Conservation (phyloP, 208 protist species). For the Leishmania braziliensis region DNA sequence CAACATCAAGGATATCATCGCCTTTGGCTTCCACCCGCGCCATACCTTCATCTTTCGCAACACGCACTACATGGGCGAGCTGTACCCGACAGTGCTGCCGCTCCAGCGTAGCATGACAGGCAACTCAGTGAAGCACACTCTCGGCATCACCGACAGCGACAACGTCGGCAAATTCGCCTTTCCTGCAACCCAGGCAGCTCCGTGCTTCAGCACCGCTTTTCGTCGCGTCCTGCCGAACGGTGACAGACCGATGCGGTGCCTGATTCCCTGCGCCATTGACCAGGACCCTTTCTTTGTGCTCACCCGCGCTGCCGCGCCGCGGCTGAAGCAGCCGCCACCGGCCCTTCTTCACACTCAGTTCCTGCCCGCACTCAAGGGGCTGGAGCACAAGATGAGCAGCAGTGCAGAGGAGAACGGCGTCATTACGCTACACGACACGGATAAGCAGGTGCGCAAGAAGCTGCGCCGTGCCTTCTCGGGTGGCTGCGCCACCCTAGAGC, state of each 20-base stretch:
- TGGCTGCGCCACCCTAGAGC: constrained; percentile 93
- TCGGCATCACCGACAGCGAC: constrained; percentile 92
- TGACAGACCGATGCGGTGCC: constrained; percentile 84
- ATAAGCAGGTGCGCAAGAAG: constrained; percentile 94
- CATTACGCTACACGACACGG: constrained; percentile 97
- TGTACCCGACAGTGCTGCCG: constrained; percentile 95
- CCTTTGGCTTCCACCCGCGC: constrained; percentile 97
- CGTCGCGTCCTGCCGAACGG: constrained; percentile 83
- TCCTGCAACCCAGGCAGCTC: constrained; percentile 97
- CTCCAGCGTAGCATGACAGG: constrained; percentile 94
- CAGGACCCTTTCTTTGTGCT: constrained; percentile 99
- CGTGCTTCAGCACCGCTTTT: constrained; percentile 96
- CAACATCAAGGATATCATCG: constrained; percentile 99
- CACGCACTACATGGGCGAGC: constrained; percentile 95
- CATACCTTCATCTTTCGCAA: constrained; percentile 99
- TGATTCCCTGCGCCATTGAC: constrained; percentile 98
- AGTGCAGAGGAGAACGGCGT: constrained; percentile 85
- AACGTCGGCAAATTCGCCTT: constrained; percentile 97
- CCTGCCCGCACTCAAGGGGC: constrained; percentile 97
- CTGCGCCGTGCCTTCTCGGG: constrained; percentile 98
- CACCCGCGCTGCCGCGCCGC: constrained; percentile 94
- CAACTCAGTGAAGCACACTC: constrained; percentile 93
- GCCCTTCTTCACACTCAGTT: constrained; percentile 97
- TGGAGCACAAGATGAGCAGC: constrained; percentile 97
- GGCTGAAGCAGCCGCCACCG: constrained; percentile 93